Conservation (phyloP, 2,329 filamentous ascomycete genomes). For the Ophiocordyceps australis region DNA sequence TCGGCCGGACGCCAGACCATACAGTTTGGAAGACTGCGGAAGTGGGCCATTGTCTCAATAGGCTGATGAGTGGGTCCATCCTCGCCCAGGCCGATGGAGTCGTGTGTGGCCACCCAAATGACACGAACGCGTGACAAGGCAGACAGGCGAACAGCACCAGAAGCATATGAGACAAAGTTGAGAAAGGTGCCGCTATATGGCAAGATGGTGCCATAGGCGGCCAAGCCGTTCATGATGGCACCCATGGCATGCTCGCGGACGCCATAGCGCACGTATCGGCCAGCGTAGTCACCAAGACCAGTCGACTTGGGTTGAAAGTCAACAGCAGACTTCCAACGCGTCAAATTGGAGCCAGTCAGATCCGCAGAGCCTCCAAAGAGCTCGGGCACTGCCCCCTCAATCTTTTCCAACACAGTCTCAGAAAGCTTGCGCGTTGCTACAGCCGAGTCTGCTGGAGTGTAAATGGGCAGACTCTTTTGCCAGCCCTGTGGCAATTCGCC, state of each 20-base stretch:
- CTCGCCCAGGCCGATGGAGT: constrained; percentile 97
- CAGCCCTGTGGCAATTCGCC: constrained; percentile 86
- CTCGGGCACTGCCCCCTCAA: constrained; percentile 70
- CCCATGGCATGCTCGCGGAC: constrained; percentile 88
- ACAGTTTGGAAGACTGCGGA: constrained; percentile 96
- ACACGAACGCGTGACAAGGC: constrained; percentile 77
- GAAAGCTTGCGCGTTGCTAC: constrained; percentile 92
- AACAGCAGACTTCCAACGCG: constrained; percentile 87
- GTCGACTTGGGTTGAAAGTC: constrained; percentile 90
- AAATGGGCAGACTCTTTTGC: constrained; percentile 84
- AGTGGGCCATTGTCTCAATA: constrained; percentile 94
- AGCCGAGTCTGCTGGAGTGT: constrained; percentile 70
- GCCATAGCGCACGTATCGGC: constrained; percentile 86
- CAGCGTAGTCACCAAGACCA: constrained; percentile 74
- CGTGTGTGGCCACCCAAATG: constrained; percentile 95
- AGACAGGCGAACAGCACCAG: constrained; percentile 86
- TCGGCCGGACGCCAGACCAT: constrained; percentile 99
- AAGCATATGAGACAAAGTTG: constrained; percentile 97
- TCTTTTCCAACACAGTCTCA: constrained; percentile 78
- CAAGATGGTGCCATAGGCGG: constrained; percentile 88
- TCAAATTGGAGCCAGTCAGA: constrained; percentile 97
- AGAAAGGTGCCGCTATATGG: constrained; percentile 94
- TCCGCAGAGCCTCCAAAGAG: constrained; percentile 92
- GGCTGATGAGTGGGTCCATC: constrained; percentile 98
- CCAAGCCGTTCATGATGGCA: constrained; percentile 85